Evolutionary conservation across 192 early-diverging fungal species (phyloP).

Genomic region (Allomyces macrogynus): DNA sequence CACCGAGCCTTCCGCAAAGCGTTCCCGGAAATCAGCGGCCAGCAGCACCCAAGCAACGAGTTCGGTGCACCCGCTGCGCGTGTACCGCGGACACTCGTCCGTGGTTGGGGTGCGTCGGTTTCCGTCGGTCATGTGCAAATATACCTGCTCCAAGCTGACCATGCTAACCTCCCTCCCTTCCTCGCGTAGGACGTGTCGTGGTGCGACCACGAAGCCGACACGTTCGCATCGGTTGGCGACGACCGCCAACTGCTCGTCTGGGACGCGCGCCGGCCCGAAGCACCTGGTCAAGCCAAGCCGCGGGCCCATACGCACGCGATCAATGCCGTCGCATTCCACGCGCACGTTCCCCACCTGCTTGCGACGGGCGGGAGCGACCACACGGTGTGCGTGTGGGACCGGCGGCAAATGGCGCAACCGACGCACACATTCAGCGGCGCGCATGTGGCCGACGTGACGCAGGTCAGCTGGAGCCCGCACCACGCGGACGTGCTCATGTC

Average conservation of each 20-base stretch:
- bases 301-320: conserved; percentile 80
- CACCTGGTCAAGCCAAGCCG: conserved; percentile 39
- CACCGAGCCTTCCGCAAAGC: neutral
- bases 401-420: conserved; percentile 67
- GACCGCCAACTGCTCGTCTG: conserved; percentile 87
- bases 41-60: conserved; percentile 51
- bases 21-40: conserved; percentile 49
- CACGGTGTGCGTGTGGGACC: conserved; percentile 86
- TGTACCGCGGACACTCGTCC: conserved; percentile 69
- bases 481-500: too few relatives aligned
- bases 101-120: conserved; percentile 54
- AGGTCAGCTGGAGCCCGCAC: conserved; percentile 70
- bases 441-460: conserved; percentile 80
- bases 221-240: conserved; percentile 95
- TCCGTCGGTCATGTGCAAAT: too few relatives aligned
- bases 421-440: conserved; percentile 76
- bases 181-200: conserved; percentile 66
- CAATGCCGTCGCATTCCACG: conserved; percentile 90
- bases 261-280: conserved; percentile 65
- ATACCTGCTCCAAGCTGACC: too few relatives aligned
- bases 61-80: conserved; percentile 48
- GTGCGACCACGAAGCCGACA: conserved; percentile 54
- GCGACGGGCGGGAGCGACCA: conserved; percentile 89
- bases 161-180: too few relatives aligned
- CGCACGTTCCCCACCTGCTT: conserved; percentile 67